Percentiles rank a stretch among this genome's conserved stretches.
Conservation (phyloP, 192 early-diverging fungal species). For the Phlyctochytrium planicorne region DNA sequence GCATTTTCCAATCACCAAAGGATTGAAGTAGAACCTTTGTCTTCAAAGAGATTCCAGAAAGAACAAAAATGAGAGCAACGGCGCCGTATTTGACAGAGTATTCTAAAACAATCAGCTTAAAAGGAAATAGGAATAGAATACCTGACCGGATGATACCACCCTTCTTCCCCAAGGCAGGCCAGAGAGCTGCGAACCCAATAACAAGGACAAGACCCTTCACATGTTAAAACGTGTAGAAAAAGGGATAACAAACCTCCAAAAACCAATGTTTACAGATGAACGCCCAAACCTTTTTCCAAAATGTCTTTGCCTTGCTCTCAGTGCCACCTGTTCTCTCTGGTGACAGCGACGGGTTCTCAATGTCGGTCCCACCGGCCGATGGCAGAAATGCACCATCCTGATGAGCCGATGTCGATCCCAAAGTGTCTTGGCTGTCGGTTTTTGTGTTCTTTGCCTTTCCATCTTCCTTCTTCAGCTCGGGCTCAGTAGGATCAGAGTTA, state of each 20-base stretch:
- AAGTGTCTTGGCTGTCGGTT: too few relatives aligned
- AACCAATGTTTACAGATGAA: constrained; percentile 62
- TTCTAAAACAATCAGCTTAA: constrained; percentile 46
- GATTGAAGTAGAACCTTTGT: constrained; percentile 52
- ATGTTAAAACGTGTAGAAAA: neutral
- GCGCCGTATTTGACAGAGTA: constrained; percentile 67
- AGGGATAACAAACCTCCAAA: constrained; percentile 23
- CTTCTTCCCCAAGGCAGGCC: constrained; percentile 58
- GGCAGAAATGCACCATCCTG: too few relatives aligned
- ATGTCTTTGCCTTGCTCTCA: too few relatives aligned
- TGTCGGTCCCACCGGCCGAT: too few relatives aligned
- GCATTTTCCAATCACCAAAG: constrained; percentile 54
- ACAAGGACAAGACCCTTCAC: constrained; percentile 59
- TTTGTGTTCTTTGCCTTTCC: too few relatives aligned
- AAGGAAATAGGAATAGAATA: neutral
- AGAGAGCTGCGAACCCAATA: constrained; percentile 63
- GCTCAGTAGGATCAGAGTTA: too few relatives aligned
- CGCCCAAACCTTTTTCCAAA: constrained; percentile 31
- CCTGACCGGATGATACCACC: constrained; percentile 30
- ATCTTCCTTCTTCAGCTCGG: too few relatives aligned
- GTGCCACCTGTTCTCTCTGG: too few relatives aligned
- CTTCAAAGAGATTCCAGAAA: constrained; percentile 64
- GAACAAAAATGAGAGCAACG: constrained; percentile 63
- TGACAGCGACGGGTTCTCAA: too few relatives aligned
- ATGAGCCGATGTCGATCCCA: too few relatives aligned